Evolutionary conservation across 768 basidiomycete species (phyloP), one percentile per base, ranked within the genome.

Genomic region (Leccinellum albellum): DNA sequence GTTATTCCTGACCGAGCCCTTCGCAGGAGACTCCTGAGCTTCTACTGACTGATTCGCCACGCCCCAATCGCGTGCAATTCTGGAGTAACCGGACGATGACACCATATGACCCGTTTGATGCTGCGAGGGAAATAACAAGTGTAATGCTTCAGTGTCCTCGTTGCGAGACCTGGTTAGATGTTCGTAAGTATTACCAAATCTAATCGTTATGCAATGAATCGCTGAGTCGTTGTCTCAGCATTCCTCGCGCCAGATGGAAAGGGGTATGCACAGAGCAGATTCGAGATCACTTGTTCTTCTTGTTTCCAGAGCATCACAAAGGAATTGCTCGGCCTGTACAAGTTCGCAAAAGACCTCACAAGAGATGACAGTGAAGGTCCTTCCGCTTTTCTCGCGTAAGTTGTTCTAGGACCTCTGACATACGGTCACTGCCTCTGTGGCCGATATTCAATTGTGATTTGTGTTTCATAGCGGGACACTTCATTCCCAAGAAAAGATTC

Each of bases 261-360:
- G 0, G 83, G 83, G 0, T 84, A 83, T 58, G 65, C 78, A 3
- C 82, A 84, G 57, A 66, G 68, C 7, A 63, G 62, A 2, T 84
- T 84, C 54, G 51, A 15, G 3, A 37, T 60, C 0, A 8, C 7
- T 13, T 84, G 82, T 55, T 29, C 51, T 4, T n/a, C 21, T 6
- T 84, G 82, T 51, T 21, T 32, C 0, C 61, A 67, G 46, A 49
- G 31, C 0, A 77, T 84, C 23, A 79, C 69, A 2, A 78, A 72
- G 58, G 71, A 77, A 20, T 53, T 59, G 8, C 68, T 82, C 3
- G 78, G 70, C 2, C 64, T 78, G 1, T 59, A 69, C 37, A 80
- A 78, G 62, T 68, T 81, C 24, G 73, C 64, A 5, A 63, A 56
- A 2, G 77, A 79, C 53, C 48, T 79, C 4, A 66, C 66, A 47